These are phyloP conservation scores for Davidsoniella australis DNA, from an alignment of 2,329 filamentous ascomycete species.

Conservation along the genomic window DNA sequence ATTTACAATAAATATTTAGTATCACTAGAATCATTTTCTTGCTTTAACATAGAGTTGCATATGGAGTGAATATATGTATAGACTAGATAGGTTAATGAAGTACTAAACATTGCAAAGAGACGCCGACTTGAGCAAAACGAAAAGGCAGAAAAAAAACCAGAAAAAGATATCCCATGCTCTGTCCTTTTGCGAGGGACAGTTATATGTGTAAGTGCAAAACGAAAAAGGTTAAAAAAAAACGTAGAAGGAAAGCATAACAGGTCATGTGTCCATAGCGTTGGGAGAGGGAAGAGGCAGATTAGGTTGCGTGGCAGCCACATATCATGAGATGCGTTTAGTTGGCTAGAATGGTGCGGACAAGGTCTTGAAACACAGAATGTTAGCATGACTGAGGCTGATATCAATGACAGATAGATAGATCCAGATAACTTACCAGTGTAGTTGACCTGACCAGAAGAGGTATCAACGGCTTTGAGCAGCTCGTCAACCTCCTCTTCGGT, in stretches of 20 bases:
- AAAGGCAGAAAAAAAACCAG: background rate
- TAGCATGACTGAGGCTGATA: background rate
- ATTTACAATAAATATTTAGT: too few species aligned
- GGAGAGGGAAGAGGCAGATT: background rate
- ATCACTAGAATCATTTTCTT: too few species aligned
- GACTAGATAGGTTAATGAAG: slow-evolving; percentile 1
- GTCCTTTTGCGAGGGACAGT: background rate
- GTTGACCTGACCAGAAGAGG: slow-evolving; percentile 90
- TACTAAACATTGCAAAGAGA: background rate
- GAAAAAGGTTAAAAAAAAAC: background rate
- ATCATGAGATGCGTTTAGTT: slow-evolving; percentile 35
- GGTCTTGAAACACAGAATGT: slow-evolving; percentile 33
- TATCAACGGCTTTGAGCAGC: slow-evolving; percentile 94
- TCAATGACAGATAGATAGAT: background rate
- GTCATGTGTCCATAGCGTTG: slow-evolving; percentile 9
- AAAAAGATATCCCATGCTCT: background rate
- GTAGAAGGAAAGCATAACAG: slow-evolving; percentile 11
- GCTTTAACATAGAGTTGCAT: too few species aligned
- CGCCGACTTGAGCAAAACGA: background rate
- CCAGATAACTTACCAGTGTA: slow-evolving; percentile 61
- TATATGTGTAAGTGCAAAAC: background rate
- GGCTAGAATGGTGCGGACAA: slow-evolving; percentile 72
- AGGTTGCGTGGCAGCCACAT: background rate
- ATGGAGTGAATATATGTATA: background rate
- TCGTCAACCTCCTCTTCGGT: slow-evolving; percentile 97